Conservation (phyloP, 2,329 filamentous ascomycete species). For the Penicillium hordei region DNA sequence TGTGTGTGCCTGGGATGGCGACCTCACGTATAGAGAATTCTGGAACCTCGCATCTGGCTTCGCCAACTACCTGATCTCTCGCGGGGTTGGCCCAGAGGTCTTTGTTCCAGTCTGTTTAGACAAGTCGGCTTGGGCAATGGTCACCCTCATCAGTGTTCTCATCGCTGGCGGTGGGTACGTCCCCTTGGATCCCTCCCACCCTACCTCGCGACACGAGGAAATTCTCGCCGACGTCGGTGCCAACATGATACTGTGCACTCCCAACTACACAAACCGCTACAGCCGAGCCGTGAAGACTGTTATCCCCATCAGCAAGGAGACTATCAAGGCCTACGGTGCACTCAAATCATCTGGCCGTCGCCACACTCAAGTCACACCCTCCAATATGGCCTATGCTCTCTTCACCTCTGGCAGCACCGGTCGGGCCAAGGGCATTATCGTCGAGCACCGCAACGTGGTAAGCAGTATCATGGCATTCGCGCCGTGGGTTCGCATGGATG, state of each 20-base stretch:
- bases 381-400: constrained; percentile 36
- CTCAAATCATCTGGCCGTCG: constrained; percentile 12
- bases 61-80: constrained; percentile 32
- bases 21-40: constrained; percentile 35
- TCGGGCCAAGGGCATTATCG: constrained; percentile 39
- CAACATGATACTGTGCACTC: constrained; percentile 35
- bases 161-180: constrained; percentile 38
- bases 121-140: constrained; percentile 37
- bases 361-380: constrained; percentile 15
- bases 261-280: constrained; percentile 34
- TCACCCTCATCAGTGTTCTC: constrained; percentile 35
- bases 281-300: constrained; percentile 30
- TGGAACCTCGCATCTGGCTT: constrained; percentile 32
- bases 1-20: constrained; percentile 39
- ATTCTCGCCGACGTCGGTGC: constrained; percentile 34
- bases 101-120: constrained; percentile 37
- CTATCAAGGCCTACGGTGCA: constrained; percentile 29
- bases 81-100: constrained; percentile 34
- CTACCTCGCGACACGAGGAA: constrained; percentile 34
- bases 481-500: constrained; percentile 27
- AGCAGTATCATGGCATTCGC: constrained; percentile 36
- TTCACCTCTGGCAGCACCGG: constrained; percentile 43
- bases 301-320: constrained; percentile 35
- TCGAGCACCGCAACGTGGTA: constrained; percentile 35
- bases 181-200: constrained; percentile 38